Base-by-base conservation (phyloP, 108 stramenopile genomes). In the Skeletonema potamos region DNA sequence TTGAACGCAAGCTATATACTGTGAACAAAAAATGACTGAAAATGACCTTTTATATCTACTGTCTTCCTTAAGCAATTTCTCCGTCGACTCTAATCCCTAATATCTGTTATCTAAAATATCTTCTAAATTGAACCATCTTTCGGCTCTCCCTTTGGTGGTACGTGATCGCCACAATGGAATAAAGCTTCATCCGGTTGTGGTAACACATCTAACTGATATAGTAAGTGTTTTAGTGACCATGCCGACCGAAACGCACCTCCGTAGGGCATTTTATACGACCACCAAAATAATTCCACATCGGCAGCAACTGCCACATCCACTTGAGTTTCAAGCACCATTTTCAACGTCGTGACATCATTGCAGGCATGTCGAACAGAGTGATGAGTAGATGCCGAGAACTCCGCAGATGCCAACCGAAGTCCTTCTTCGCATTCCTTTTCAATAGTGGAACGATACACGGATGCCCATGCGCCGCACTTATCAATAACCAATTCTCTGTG, bases 211-310 rank as follows among this genome's bases (percentile, higher is more conserved):
- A 92, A 55, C 33, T 76, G 54, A 58, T 86, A 86, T 67, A 92
- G 56, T 44, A 92, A 79, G 55, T 92, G 86, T 39, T 74, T 74
- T 33, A 92, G 82, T 15, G 87, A 88, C 91, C 91, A 92, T 15
- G 91, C 91, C 12, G 55, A 72, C 22, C 88, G 81, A 73, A 92
- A 92, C 36, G 86, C 70, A 6, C 91, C 91, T 12, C 88, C 91
- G 67, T 85, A 83, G 12, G 91, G 91, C 91, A 92, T 92, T 57
- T 87, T 84, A 37, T 74, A 89, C 18, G 76, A 71, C 91, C 91
- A 92, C 67, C 76, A 92, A 61, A 83, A 92, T n/a, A 92, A 46
- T 46, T 89, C 77, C 7, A 92, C 91, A 65, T 85, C 72, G 1
- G 86, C 86, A 27, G 62, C 39, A 15, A 70, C 46, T 32, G 85